Conservation (phyloP, 2,329 filamentous ascomycete genomes). For the Rhinocladiella similis region DNA sequence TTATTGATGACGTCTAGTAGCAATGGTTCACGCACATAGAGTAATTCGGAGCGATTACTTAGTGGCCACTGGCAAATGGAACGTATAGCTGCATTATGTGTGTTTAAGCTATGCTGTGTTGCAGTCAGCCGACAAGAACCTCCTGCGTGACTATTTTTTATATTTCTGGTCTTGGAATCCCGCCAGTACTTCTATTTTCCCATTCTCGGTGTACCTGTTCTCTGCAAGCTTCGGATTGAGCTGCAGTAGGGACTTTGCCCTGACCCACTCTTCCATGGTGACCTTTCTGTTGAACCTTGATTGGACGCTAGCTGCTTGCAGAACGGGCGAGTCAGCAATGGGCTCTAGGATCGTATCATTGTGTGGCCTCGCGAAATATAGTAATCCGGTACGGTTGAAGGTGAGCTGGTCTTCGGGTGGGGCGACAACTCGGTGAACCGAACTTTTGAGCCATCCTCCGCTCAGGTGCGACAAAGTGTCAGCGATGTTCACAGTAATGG, state of each 20-base stretch:
- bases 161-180: conserved; percentile 35
- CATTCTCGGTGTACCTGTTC: conserved; percentile 37
- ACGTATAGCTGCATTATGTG: too few species aligned
- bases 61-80: too few species aligned
- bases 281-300: conserved; percentile 42
- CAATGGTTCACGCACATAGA: too few species aligned
- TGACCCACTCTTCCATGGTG: conserved; percentile 49
- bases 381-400: conserved; percentile 43
- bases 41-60: too few species aligned
- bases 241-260: conserved; percentile 40
- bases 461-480: conserved; percentile 51
- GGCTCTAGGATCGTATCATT: conserved; percentile 42
- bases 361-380: conserved; percentile 51
- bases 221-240: conserved; percentile 39
- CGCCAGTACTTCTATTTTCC: conserved; percentile 41
- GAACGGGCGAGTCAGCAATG: conserved; percentile 34
- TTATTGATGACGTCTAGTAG: too few species aligned
- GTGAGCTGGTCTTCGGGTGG: conserved; percentile 50
- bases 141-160: conserved; percentile 14
- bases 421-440: conserved; percentile 50
- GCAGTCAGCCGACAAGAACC: too few species aligned
- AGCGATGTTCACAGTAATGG: conserved; percentile 52
- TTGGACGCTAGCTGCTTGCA: conserved; percentile 33
- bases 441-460: conserved; percentile 52
- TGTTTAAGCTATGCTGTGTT: too few species aligned